Evolutionary conservation across 441 rosid genomes (phyloP).

Genomic region (Mallotus repandus): DNA sequence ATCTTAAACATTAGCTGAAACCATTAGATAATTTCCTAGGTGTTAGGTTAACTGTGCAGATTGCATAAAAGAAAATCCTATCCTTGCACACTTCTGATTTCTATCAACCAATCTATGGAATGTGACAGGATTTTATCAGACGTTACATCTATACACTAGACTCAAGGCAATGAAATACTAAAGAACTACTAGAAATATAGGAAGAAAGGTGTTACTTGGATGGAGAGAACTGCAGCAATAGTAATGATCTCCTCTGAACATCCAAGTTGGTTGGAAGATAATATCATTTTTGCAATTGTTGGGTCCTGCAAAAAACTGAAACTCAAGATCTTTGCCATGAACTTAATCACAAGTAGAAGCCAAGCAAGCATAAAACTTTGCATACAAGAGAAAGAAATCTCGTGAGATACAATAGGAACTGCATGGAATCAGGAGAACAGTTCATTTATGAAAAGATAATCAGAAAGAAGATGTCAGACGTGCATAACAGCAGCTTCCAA

Average conservation of each 20-base stretch:
- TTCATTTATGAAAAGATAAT: background rate
- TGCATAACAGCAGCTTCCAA: background rate
- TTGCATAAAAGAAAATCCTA: background rate
- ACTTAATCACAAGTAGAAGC: constrained; percentile 1
- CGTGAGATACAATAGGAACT: background rate
- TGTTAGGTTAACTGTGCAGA: background rate
- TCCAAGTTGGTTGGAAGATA: constrained; percentile 85
- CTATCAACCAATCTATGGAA: background rate
- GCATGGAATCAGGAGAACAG: background rate
- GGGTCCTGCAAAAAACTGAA: constrained; percentile 61
- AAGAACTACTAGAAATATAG: background rate
- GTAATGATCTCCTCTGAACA: constrained; percentile 91
- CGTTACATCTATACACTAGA: background rate
- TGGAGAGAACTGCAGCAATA: constrained; percentile 80
- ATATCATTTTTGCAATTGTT: constrained; percentile 89
- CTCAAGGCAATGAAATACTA: background rate
- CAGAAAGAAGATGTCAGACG: background rate
- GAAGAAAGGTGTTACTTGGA: constrained; percentile 51
- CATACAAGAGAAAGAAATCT: background rate
- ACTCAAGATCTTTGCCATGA: background rate
- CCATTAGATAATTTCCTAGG: background rate
- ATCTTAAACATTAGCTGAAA: constrained; percentile 1
- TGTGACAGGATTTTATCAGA: background rate
- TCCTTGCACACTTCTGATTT: background rate
- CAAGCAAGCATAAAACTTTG: background rate